phyloP scores from a whole-genome alignment of 345 rosid species.

The Clausena lansium region DNA sequence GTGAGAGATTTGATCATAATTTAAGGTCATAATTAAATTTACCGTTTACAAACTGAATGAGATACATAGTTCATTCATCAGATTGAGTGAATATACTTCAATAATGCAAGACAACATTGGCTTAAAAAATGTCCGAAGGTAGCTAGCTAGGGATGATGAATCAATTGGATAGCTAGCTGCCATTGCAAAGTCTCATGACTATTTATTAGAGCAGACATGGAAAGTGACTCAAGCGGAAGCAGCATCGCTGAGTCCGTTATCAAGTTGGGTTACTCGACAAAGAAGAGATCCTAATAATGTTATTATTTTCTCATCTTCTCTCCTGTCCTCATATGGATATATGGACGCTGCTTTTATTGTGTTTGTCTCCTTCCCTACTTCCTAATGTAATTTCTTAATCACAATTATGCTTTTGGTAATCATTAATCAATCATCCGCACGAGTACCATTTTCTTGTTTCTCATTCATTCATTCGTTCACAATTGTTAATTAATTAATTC shows the following conservation, averaged over 20 bases:
- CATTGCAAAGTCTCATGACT: not conserved
- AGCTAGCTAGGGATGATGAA: not conserved
- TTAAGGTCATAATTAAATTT: not conserved
- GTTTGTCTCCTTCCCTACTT: slow-evolving; percentile 7
- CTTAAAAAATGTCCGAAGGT: not conserved
- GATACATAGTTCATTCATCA: too few species aligned
- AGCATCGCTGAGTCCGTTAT: slow-evolving; percentile 10
- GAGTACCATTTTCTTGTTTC: not conserved
- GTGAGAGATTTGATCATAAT: too few species aligned
- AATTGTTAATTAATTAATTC: not conserved
- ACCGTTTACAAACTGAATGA: not conserved
- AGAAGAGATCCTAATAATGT: slow-evolving; percentile 33
- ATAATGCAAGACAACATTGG: not conserved
- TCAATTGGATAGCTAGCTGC: not conserved
- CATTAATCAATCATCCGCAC: too few species aligned
- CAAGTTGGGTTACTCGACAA: slow-evolving; percentile 26
- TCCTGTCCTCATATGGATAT: slow-evolving; percentile 1
- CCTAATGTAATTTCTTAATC: not conserved
- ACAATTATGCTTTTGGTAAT: not conserved
- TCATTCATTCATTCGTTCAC: too few species aligned
- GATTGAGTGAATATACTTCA: not conserved
- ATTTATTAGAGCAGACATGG: slow-evolving; percentile 25
- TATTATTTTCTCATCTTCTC: slow-evolving; percentile 17
- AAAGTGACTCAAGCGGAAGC: slow-evolving; percentile 26
- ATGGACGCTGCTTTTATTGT: slow-evolving; percentile 12